Base-by-base conservation (phyloP, 495 filamentous ascomycete genomes). In the Mytilinidion resinicola region DNA sequence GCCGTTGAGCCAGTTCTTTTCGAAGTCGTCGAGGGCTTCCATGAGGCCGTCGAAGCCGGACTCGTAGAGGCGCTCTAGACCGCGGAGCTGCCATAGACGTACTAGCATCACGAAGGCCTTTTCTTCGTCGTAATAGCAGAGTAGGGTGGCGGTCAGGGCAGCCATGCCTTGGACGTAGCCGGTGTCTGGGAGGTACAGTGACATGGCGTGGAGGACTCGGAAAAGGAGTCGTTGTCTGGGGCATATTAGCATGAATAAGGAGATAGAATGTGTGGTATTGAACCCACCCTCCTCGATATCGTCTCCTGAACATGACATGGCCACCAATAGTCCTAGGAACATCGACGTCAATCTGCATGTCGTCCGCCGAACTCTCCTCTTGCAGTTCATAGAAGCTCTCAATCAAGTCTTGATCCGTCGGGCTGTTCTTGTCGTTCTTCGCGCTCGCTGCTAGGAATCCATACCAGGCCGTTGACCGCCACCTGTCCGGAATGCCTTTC, bases 131-230 rank as follows among this genome's bases (percentile, higher is more conserved):
- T 87, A 99, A 68, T 97, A 99, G 63, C 92, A 96, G 4, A 99
- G 81, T 9, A 99, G 78, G 0, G 95, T 97, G 1, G 95, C 91
- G 5, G 89, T 91, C 33, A 97, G 78, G 19, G 90, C 86, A 1
- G 93, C 93, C 93, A 99, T 99, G 37, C 93, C 93, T 70, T 99
- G 93, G 4, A 99, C 93, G 72, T 99, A 99, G 2, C 93, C 92
- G 3, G 88, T 89, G 10, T 87, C 88, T 1, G 91, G 91, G 64
- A 90, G 93, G 67, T 96, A 91, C 14, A 99, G 79, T 8, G 87
- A 92, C 70, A 99, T 80, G 57, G 88, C 84, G 69, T 97, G 93
- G 17, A 99, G 78, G 8, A 96, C 90, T 19, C 93, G 82, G 73
- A 99, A 99, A 6, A 99, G 78, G 20, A 97, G 77, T 47, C 93